Evolutionary conservation across 2,329 filamentous ascomycete genomes (phyloP).

Genomic region (Trichoderma atrobrunneum): DNA sequence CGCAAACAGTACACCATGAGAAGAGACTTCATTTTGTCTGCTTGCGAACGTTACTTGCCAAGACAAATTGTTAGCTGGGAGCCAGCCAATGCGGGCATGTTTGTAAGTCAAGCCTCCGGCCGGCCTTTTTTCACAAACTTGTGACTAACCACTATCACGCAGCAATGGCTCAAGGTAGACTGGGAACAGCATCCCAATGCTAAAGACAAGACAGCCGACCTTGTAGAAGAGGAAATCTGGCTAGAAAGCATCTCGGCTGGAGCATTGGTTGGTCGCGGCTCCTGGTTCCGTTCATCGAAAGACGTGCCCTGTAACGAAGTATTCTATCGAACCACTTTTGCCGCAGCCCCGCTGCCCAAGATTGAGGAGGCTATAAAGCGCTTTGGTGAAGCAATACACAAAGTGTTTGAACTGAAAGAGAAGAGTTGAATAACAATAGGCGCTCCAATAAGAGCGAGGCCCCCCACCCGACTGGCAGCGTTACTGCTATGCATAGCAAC

Average conservation of each 20-base stretch:
- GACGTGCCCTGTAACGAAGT: background rate
- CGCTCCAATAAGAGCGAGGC: background rate
- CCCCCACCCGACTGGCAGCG: background rate
- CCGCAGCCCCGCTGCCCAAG: conserved; percentile 2
- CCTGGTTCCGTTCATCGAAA: conserved; percentile 2
- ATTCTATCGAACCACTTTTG: conserved; percentile 12
- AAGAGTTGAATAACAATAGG: background rate
- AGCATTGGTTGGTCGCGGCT: background rate
- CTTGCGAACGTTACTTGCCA: conserved; percentile 1
- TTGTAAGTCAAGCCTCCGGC: background rate
- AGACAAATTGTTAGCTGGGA: background rate
- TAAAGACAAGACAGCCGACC: background rate
- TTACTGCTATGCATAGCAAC: background rate
- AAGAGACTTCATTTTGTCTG: conserved; percentile 6
- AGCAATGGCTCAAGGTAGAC: conserved; percentile 16
- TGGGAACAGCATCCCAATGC: conserved; percentile 5
- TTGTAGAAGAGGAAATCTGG: conserved; percentile 4
- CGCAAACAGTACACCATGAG: background rate
- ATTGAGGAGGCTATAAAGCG: conserved; percentile 12
- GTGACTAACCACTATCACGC: background rate
- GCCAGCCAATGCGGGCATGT: conserved; percentile 10
- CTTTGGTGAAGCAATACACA: background rate
- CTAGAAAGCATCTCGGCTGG: conserved; percentile 6
- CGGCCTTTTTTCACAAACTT: background rate
- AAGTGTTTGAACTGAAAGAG: background rate